Base-by-base conservation (phyloP, 78 protist species). In the Tieghemostelium lacteum region DNA sequence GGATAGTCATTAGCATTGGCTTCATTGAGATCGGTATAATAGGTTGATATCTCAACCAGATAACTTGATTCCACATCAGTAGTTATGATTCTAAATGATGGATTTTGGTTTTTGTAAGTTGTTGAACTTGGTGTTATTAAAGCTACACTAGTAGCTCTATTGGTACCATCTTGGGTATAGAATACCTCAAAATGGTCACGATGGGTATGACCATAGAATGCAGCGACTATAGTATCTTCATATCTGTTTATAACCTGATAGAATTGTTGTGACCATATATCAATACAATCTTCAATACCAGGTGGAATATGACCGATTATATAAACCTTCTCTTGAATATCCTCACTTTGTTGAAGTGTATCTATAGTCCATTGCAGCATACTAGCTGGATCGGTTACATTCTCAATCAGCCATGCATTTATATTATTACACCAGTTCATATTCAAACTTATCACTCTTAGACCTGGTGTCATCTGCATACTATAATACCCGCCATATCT, bases 351-450 rank as follows among this genome's bases (percentile, higher is more conserved):
- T 58, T 83, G 78, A 20, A 83, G 61, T 3, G 58, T 45, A 1
- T 83, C 40, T 8, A 83, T 36, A 1, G 39, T 14, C 91, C 91
- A 83, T 24, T 37, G 31, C 3, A 83, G 19, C 91, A 83, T 83
- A 3, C 67, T 55, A 12, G 91, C 91, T n/a, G 91, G 73, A 45
- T 83, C 78, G 34, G 91, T 80, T 3, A 42, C 37, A 36, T 83
- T 69, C 16, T 52, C 50, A 0, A 71, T 63, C 28, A 83, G 22
- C 66, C 70, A 83, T 1, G 58, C 12, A 49, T 83, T 83, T 33
- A 55, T 64, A 58, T 83, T 69, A 37, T 83, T 83, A 26, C 91
- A 83, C 91, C 91, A 83, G 31, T 83, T 83, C 91, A 83, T 83
- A 69, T 83, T 83, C 17, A 83, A 39, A 0, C 78, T 69, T 3